Evolutionary conservation across 345 rosid genomes (phyloP).

Genomic region (Hibiscus tridactylites): DNA sequence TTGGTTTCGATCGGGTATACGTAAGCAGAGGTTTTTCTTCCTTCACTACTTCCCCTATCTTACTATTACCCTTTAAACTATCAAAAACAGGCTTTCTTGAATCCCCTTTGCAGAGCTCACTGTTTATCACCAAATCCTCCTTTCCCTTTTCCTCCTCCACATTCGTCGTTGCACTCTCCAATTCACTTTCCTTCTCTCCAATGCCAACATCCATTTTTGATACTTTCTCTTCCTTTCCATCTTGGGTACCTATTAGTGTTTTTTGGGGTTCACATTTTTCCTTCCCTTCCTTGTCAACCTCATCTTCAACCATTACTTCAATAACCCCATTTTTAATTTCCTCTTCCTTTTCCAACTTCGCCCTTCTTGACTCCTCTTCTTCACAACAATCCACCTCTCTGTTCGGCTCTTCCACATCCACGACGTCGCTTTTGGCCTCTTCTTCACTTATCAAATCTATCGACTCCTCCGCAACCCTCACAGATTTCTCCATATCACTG

Average conservation of each 20-base stretch:
- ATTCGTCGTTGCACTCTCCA: neutral
- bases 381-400: no score
- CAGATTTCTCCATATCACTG: no score
- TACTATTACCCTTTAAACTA: constrained; percentile 9
- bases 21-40: constrained; percentile 27
- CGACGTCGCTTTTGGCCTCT: constrained; percentile 66
- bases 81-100: no score
- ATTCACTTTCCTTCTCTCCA: neutral
- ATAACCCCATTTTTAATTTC: constrained; percentile 4
- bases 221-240: neutral
- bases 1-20: constrained; percentile 49
- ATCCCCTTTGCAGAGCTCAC: no score
- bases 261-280: neutral
- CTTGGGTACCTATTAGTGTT: no score
- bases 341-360: no score
- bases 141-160: constrained; percentile 5
- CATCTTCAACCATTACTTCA: constrained; percentile 21
- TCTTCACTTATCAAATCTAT: constrained; percentile 37
- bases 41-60: constrained; percentile 14
- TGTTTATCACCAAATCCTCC: neutral
- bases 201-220: constrained; percentile 3
- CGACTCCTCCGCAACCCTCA: constrained; percentile 13
- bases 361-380: no score
- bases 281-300: constrained; percentile 8
- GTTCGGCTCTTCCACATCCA: constrained; percentile 34